These are phyloP conservation scores for Durusdinium trenchii DNA, from an alignment of 73 alveolate genomes.

Conservation along the genomic window DNA sequence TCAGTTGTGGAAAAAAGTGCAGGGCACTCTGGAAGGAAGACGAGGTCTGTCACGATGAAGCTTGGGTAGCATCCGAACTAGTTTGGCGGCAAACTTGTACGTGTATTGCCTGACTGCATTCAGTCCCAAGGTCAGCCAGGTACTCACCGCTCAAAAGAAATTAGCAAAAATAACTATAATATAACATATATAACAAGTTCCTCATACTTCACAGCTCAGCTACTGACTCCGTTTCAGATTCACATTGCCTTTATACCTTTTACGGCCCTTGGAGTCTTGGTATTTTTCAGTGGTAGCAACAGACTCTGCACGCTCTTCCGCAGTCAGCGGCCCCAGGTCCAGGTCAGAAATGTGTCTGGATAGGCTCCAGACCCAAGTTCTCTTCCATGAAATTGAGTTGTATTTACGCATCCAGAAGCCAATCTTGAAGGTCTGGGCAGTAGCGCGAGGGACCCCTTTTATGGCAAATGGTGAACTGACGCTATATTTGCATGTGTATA, in stretches of 20 bases:
- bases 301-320: background rate
- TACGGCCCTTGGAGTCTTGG: background rate
- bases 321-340: slow-evolving; percentile 19
- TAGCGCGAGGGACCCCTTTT: too few species aligned
- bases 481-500: too few species aligned
- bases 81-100: slow-evolving; percentile 29
- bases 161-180: background rate
- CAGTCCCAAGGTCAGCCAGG: background rate
- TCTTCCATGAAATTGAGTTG: background rate
- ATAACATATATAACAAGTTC: background rate
- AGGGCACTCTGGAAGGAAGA: background rate
- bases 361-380: slow-evolving; percentile 48
- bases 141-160: background rate
- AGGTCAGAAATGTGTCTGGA: background rate
- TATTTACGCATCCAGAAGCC: slow-evolving; percentile 39
- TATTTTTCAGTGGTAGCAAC: background rate
- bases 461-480: too few species aligned
- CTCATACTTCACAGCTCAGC: background rate
- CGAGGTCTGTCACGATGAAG: background rate
- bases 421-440: slow-evolving; percentile 32
- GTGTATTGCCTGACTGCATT: slow-evolving; percentile 19
- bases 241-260: background rate
- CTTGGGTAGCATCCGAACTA: slow-evolving; percentile 6
- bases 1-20: background rate
- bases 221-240: background rate